A percentile compares a stretch with the other conserved stretches of the same genome.
These are phyloP conservation scores for Osmozyma mogii DNA, from an alignment of 805 yeast species.

Conservation along the genomic window DNA sequence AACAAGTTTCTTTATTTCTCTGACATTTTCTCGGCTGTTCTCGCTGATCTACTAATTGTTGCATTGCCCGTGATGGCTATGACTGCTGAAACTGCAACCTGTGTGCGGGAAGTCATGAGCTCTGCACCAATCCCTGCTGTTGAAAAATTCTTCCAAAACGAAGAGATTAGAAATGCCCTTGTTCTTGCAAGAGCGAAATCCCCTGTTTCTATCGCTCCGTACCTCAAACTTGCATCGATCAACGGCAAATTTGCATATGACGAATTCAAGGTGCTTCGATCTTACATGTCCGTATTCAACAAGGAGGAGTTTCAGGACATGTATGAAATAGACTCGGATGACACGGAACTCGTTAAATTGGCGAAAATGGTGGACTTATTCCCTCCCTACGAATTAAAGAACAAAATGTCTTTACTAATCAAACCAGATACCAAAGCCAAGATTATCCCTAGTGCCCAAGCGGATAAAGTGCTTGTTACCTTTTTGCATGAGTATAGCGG, in stretches of 20 bases:
- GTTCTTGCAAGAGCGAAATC: slow-evolving; percentile 63
- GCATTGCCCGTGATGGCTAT: slow-evolving; percentile 43
- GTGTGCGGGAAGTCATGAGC: slow-evolving; percentile 34
- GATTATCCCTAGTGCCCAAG: slow-evolving; percentile 43
- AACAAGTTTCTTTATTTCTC: slow-evolving; percentile 42
- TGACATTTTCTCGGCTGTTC: slow-evolving; percentile 40
- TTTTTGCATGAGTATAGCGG: slow-evolving; percentile 75
- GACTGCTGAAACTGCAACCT: slow-evolving; percentile 35
- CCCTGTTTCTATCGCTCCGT: slow-evolving; percentile 58
- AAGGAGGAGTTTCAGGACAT: slow-evolving; percentile 30
- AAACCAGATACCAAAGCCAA: slow-evolving; percentile 59
- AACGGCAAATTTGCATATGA: slow-evolving; percentile 62
- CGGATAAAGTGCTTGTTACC: slow-evolving; percentile 40
- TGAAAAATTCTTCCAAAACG: slow-evolving; percentile 38
- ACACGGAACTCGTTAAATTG: slow-evolving; percentile 45
- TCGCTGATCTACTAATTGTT: slow-evolving; percentile 37
- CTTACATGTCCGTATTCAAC: slow-evolving; percentile 49
- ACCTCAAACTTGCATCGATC: slow-evolving; percentile 50
- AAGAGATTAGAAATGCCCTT: slow-evolving; percentile 36
- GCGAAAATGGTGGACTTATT: slow-evolving; percentile 40
- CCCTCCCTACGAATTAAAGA: slow-evolving; percentile 49
- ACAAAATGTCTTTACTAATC: slow-evolving; percentile 38
- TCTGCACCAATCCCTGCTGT: slow-evolving; percentile 39
- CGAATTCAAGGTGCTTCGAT: slow-evolving; percentile 48
- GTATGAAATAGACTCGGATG: slow-evolving; percentile 43